Percentiles rank a stretch among this genome's conserved stretches.
Conservation (phyloP, 768 basidiomycete genomes). For the Rubroboletus satanas region DNA sequence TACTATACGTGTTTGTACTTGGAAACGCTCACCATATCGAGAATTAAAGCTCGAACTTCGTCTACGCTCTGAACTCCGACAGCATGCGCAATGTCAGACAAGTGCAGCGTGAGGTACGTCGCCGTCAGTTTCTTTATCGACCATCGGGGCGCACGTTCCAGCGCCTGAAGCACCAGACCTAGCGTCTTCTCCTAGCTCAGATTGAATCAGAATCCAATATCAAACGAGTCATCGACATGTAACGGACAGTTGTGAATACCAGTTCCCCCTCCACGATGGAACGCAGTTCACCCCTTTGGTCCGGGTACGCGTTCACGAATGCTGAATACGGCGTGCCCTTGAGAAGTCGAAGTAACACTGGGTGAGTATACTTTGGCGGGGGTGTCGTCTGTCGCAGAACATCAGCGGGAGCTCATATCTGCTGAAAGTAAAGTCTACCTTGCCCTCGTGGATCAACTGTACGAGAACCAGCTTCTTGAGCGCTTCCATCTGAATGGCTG, state of each 20-base stretch:
- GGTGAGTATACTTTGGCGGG: constrained; percentile 74
- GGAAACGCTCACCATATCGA: constrained; percentile 62
- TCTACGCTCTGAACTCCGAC: constrained; percentile 44
- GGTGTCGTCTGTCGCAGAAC: constrained; percentile 28
- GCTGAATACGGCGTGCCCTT: constrained; percentile 63
- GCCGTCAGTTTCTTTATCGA: constrained; percentile 73
- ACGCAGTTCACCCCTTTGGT: constrained; percentile 42
- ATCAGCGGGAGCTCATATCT: background rate
- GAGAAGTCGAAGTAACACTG: constrained; percentile 52
- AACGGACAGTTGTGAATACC: constrained; percentile 50
- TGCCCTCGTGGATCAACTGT: constrained; percentile 74
- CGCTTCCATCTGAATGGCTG: constrained; percentile 80
- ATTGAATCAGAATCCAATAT: constrained; percentile 4
- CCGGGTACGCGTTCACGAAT: constrained; percentile 66
- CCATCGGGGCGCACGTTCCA: constrained; percentile 73
- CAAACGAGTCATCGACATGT: background rate
- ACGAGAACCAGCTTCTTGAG: constrained; percentile 79
- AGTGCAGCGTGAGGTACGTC: constrained; percentile 75
- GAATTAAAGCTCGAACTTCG: constrained; percentile 54
- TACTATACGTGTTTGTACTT: background rate
- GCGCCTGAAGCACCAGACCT: constrained; percentile 64
- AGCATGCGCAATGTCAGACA: constrained; percentile 62
- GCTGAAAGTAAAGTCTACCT: constrained; percentile 38
- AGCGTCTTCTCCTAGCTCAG: constrained; percentile 59
- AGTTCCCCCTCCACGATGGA: constrained; percentile 53